Conservation (phyloP, 305 asterid genomes). For the Solanum chacoense region DNA sequence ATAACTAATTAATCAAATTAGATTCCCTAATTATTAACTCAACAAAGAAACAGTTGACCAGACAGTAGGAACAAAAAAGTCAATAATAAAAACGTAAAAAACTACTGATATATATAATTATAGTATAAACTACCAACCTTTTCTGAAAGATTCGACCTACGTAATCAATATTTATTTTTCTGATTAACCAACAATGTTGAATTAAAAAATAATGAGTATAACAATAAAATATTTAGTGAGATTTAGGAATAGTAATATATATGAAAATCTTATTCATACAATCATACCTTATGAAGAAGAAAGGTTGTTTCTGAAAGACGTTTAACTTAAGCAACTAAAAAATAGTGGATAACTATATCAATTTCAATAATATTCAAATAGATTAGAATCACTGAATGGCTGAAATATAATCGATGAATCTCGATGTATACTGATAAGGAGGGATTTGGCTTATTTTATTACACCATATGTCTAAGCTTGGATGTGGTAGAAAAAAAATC, state of each 20-base stretch:
- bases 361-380: background rate
- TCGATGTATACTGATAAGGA: background rate
- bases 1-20: background rate
- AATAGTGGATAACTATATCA: too few species aligned
- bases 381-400: fast-evolving
- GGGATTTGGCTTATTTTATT: background rate
- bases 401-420: too few species aligned
- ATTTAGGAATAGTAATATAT: too few species aligned
- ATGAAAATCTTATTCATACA: too few species aligned
- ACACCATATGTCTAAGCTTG: background rate
- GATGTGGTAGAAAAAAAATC: background rate
- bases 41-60: background rate
- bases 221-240: too few species aligned
- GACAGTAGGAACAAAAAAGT: background rate
- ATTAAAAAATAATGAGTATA: background rate
- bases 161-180: background rate
- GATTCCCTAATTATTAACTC: background rate
- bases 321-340: too few species aligned
- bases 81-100: background rate
- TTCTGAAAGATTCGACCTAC: background rate
- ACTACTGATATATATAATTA: background rate
- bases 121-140: background rate
- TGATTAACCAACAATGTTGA: background rate
- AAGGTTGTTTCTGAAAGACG: too few species aligned
- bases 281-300: too few species aligned